Evolutionary conservation across 2,329 filamentous ascomycete species (phyloP), one percentile per base, ranked within the genome.

Genomic region (Xylariales sp.): DNA sequence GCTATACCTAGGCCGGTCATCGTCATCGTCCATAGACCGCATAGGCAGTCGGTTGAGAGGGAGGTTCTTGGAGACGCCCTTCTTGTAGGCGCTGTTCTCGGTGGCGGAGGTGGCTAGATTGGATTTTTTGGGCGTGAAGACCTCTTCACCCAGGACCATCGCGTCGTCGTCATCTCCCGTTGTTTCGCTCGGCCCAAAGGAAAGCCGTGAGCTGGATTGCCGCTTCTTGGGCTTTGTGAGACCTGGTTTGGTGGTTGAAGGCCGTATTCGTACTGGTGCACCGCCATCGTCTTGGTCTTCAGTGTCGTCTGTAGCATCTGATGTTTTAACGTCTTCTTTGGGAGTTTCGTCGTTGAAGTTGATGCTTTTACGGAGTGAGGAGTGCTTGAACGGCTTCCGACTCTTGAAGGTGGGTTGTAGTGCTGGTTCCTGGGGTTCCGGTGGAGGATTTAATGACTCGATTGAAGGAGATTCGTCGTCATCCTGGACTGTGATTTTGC

Each of bases 1-100:
- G 82, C 87, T 97, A 78, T 99, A 98, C 66, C 83, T 91, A 0
- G 93, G 94, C 45, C 91, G 84, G 59, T 90, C 90, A 16, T 91
- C 89, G 14, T 92, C 89, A 10, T 80, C 81, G 14, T 89, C 86
- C 5, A 84, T 82, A 0, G 87, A 84, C 7, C 89, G 84, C 63
- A 88, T 78, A 0, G 88, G 88, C 0, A 93, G 79, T 2, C 83
- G 76, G 18, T 65, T 67, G 79, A 69, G 84, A 74, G 58, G 83
- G 0, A 69, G 81, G 81, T 80, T 83, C 1, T 85, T 79, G 0
- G 82, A 78, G 5, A 83, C 73, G 28, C 80, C 83, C 70, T 87
- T 89, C 69, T 81, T 91, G 77, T 77, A 82, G 0, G 91, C 87
- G 75, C 87, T 92, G 69, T 89, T 90, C 75, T 93, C 90, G 1